Evolutionary conservation across 2,329 filamentous ascomycete species (phyloP).

Genomic region (Fusarium siculi): DNA sequence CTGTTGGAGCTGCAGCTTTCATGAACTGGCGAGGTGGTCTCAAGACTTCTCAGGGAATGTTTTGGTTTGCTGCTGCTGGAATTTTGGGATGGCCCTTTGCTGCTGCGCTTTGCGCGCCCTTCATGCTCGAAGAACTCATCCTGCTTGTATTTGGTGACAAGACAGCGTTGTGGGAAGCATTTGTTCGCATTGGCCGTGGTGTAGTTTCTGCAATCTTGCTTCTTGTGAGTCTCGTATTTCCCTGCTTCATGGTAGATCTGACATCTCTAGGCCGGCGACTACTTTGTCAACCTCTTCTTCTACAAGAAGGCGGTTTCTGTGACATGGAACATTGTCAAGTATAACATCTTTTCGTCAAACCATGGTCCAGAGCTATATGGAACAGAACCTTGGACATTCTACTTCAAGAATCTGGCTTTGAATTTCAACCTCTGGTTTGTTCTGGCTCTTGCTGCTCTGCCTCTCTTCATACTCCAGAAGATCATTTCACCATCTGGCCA

Average conservation of each 20-base stretch:
- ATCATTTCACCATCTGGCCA: slow-evolving; percentile 68
- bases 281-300: slow-evolving; percentile 81
- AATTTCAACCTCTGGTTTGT: slow-evolving; percentile 98
- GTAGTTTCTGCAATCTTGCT: slow-evolving; percentile 72
- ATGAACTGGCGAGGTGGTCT: slow-evolving; percentile 87
- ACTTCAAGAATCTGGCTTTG: slow-evolving; percentile 86
- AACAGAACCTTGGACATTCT: slow-evolving; percentile 97
- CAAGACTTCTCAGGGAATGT: slow-evolving; percentile 84
- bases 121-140: slow-evolving; percentile 80
- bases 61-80: slow-evolving; percentile 88
- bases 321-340: slow-evolving; percentile 91
- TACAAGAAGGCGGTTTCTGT: slow-evolving; percentile 83
- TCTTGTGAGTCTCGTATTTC: slow-evolving; percentile 65
- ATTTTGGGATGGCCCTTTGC: slow-evolving; percentile 96
- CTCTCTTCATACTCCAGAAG: slow-evolving; percentile 80
- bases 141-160: slow-evolving; percentile 64
- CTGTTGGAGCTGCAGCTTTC: slow-evolving; percentile 87
- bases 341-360: slow-evolving; percentile 88
- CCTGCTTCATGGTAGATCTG: neutral
- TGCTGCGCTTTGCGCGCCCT: slow-evolving; percentile 82
- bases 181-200: slow-evolving; percentile 74
- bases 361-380: slow-evolving; percentile 93
- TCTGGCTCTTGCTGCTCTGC: slow-evolving; percentile 78
- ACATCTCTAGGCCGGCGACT: slow-evolving; percentile 69
- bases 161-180: slow-evolving; percentile 68